These are phyloP conservation scores for Boletus pseudo-olivaceus DNA, from an alignment of 768 basidiomycete species.

Conservation along the genomic window DNA sequence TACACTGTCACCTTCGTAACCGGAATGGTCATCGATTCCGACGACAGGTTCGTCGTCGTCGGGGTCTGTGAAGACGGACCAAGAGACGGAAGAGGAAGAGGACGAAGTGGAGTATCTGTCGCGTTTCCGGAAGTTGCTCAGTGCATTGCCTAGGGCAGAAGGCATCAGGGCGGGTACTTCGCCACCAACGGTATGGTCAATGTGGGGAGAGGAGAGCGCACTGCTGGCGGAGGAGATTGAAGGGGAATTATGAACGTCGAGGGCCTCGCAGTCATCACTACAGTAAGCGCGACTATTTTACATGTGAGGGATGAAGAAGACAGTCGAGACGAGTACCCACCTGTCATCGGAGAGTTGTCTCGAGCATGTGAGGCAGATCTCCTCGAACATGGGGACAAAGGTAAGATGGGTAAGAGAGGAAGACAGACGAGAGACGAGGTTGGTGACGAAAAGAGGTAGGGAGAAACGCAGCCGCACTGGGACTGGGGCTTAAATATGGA, in stretches of 20 bases:
- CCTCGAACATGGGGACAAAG: constrained; percentile 62
- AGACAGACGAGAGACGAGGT: neutral
- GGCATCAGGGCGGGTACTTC: constrained; percentile 69
- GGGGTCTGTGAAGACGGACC: constrained; percentile 63
- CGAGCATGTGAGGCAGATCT: constrained; percentile 72
- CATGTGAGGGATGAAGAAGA: constrained; percentile 15
- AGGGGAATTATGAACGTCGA: constrained; percentile 58
- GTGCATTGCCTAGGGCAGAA: constrained; percentile 51
- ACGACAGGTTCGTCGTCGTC: constrained; percentile 46
- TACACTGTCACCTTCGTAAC: constrained; percentile 26
- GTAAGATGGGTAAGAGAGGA: neutral
- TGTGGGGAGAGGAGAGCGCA: constrained; percentile 62
- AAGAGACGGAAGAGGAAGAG: constrained; percentile 64
- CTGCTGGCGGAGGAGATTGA: constrained; percentile 65
- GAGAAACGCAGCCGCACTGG: constrained; percentile 8
- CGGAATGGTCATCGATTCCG: constrained; percentile 35
- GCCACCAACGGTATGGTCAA: constrained; percentile 48
- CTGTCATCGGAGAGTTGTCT: constrained; percentile 60
- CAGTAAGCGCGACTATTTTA: constrained; percentile 62
- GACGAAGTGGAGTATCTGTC: constrained; percentile 57
- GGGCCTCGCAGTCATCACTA: constrained; percentile 61
- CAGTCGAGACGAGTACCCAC: constrained; percentile 38
- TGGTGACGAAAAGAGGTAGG: neutral
- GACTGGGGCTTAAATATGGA: constrained; percentile 33
- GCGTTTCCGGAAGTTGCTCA: constrained; percentile 43